These are phyloP conservation scores for Xylona heveae DNA, from an alignment of 495 filamentous ascomycete genomes.

Conservation along the genomic window DNA sequence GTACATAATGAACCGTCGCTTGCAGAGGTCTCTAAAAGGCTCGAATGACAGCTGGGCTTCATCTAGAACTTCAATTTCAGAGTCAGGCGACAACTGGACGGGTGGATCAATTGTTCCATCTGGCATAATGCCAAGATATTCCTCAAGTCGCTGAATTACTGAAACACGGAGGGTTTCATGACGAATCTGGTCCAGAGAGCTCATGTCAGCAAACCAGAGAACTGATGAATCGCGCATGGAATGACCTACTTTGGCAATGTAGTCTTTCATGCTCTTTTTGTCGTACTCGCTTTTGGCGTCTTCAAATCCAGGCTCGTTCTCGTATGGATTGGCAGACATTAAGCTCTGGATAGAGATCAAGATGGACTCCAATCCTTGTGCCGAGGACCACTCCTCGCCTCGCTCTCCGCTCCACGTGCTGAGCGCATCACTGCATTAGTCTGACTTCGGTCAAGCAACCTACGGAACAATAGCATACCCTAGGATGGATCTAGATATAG, in stretches of 20 bases:
- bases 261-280: conserved; percentile 55
- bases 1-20: conserved; percentile 90
- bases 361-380: conserved; percentile 86
- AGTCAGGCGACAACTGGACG: conserved; percentile 18
- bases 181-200: conserved; percentile 37
- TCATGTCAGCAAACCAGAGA: not conserved
- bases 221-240: not conserved
- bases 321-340: conserved; percentile 85
- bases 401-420: conserved; percentile 86
- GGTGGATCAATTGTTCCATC: too few species aligned
- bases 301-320: conserved; percentile 90
- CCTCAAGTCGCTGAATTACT: conserved; percentile 69
- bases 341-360: conserved; percentile 90
- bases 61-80: conserved; percentile 27
- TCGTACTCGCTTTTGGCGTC: conserved; percentile 42
- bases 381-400: conserved; percentile 88
- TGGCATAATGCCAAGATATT: conserved; percentile 41
- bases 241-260: conserved; percentile 54
- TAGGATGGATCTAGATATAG: conserved; percentile 60
- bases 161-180: conserved; percentile 81
- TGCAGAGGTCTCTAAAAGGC: conserved; percentile 77
- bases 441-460: too few species aligned
- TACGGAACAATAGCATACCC: conserved; percentile 43
- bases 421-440: not conserved
- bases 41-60: conserved; percentile 35